Percentiles rank a stretch among this genome's conserved stretches.
Evolutionary conservation across 208 protist genomes (phyloP).

Genomic region (Trypanosoma cruzi): DNA sequence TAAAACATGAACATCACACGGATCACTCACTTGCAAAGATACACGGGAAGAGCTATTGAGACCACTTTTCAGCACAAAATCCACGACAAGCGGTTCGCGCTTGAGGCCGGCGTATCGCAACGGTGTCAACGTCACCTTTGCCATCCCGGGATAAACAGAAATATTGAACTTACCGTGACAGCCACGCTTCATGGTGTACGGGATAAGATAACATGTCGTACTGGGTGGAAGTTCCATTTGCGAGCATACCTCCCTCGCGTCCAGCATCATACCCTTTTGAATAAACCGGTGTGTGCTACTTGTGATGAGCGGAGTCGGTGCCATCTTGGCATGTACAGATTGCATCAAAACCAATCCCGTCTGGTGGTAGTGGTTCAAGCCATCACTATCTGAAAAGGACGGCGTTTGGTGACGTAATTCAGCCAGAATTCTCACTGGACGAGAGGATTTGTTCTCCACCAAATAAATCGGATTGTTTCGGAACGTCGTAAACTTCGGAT

Average conservation of each 20-base stretch:
- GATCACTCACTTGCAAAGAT: slow-evolving; percentile 62
- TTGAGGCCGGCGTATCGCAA: slow-evolving; percentile 72
- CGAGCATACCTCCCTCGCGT: slow-evolving; percentile 83
- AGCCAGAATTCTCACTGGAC: slow-evolving; percentile 61
- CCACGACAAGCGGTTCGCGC: slow-evolving; percentile 40
- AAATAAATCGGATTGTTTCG: slow-evolving; percentile 90
- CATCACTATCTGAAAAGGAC: slow-evolving; percentile 66
- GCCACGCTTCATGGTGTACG: slow-evolving; percentile 74
- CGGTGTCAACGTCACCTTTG: slow-evolving; percentile 71
- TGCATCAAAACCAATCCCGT: slow-evolving; percentile 77
- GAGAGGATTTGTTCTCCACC: slow-evolving; percentile 81
- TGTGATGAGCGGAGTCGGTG: slow-evolving; percentile 76
- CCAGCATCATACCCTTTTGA: slow-evolving; percentile 88
- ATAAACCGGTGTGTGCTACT: slow-evolving; percentile 80
- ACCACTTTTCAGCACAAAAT: slow-evolving; percentile 43
- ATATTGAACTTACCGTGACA: slow-evolving; percentile 66
- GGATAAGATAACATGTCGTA: slow-evolving; percentile 73
- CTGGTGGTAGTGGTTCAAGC: slow-evolving; percentile 82
- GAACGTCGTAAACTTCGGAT: slow-evolving; percentile 82
- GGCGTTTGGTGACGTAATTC: slow-evolving; percentile 79
- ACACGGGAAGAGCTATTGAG: slow-evolving; percentile 47
- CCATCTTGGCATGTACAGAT: slow-evolving; percentile 40
- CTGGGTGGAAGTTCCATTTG: slow-evolving; percentile 71
- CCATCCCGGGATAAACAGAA: slow-evolving; percentile 80
- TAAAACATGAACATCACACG: slow-evolving; percentile 78